Conservation (phyloP, 2,329 filamentous ascomycete species). For the Apiospora rasikravindrae region DNA sequence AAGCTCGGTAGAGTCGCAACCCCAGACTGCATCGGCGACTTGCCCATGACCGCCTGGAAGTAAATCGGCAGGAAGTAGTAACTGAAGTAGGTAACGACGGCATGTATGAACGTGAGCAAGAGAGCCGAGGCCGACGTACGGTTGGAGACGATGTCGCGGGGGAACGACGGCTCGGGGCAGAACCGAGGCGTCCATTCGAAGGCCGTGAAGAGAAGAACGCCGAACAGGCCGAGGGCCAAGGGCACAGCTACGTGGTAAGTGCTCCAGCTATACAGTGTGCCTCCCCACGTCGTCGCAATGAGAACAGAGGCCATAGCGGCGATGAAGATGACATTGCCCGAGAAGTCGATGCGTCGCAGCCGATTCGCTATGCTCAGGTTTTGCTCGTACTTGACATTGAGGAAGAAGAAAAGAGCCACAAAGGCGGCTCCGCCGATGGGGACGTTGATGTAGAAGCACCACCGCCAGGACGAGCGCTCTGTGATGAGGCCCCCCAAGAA, state of each 20-base stretch:
- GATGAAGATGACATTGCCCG: conserved; percentile 44
- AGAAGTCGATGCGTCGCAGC: conserved; percentile 45
- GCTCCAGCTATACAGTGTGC: conserved; percentile 42
- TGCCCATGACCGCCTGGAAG: conserved; percentile 29
- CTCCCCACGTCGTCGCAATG: conserved; percentile 43
- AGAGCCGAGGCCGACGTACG: conserved; percentile 40
- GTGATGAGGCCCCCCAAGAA: conserved; percentile 9
- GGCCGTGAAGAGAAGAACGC: conserved; percentile 41
- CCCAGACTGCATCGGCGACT: conserved; percentile 24
- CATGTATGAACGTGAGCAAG: conserved; percentile 40
- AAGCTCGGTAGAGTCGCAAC: conserved; percentile 28
- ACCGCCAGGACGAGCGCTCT: conserved; percentile 27
- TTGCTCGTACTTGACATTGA: conserved; percentile 33
- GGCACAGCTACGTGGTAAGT: conserved; percentile 40
- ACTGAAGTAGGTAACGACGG: conserved; percentile 28
- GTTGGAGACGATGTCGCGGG: conserved; percentile 47
- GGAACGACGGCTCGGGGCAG: conserved; percentile 41
- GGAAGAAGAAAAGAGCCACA: conserved; percentile 26
- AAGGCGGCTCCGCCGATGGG: conserved; percentile 27
- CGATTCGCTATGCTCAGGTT: conserved; percentile 47
- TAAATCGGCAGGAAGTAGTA: conserved; percentile 31
- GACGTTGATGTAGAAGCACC: conserved; percentile 32
- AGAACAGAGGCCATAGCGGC: conserved; percentile 40
- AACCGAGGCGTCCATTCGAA: conserved; percentile 35
- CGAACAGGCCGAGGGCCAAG: conserved; percentile 45